A percentile compares a stretch with the other conserved stretches of the same genome.
These are phyloP conservation scores for Stipa capillata DNA, from an alignment of 176 grass and related monocot species.

Conservation along the genomic window DNA sequence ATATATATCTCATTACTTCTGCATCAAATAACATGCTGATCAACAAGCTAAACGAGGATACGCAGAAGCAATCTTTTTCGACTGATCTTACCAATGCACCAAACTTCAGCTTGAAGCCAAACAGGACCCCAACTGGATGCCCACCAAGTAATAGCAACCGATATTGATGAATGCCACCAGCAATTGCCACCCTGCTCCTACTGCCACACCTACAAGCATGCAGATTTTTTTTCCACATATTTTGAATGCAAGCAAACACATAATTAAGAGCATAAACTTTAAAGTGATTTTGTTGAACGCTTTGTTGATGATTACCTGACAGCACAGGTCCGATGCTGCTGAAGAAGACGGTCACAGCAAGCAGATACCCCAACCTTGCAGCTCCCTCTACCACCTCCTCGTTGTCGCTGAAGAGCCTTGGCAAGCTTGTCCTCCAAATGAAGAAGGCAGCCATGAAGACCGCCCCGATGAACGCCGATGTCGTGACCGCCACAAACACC, in stretches of 20 bases:
- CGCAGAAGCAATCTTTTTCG: background rate
- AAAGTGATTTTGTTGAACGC: background rate
- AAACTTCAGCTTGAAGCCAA: conserved; percentile 57
- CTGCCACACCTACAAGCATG: conserved; percentile 53
- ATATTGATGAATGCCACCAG: conserved; percentile 57
- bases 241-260: background rate
- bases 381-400: conserved; percentile 34
- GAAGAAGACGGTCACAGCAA: conserved; percentile 49
- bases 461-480: conserved; percentile 43
- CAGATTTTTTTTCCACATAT: background rate
- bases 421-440: conserved; percentile 39
- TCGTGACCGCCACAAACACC: conserved; percentile 36
- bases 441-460: conserved; percentile 51
- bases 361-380: conserved; percentile 50
- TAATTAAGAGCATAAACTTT: background rate
- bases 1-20: background rate
- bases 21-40: background rate
- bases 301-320: conserved; percentile 41
- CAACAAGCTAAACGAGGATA: background rate
- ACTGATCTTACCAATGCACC: conserved; percentile 27
- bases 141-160: conserved; percentile 69
- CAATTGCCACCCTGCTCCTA: conserved; percentile 80
- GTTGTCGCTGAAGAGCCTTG: conserved; percentile 50
- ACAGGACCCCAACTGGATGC: conserved; percentile 60
- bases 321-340: conserved; percentile 67